phyloP scores from a whole-genome alignment of 129 eudicot genomes.

The Scalesia atractyloides region DNA sequence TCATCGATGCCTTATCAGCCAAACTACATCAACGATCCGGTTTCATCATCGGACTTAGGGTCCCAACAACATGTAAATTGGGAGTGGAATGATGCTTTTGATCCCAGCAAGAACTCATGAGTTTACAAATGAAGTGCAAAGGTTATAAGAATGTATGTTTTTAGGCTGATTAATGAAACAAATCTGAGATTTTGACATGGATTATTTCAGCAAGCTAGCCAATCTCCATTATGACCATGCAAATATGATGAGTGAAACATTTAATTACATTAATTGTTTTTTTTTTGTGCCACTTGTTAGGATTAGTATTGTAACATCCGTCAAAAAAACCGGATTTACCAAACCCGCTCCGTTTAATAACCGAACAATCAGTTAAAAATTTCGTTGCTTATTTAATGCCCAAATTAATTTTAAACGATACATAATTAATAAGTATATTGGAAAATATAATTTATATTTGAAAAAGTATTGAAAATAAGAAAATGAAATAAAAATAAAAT shows the following conservation, averaged over 20 bases:
- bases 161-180: conserved; percentile 2
- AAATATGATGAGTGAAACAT: neutral
- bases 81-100: conserved; percentile 33
- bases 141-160: neutral
- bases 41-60: conserved; percentile 22
- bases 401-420: too few relatives aligned
- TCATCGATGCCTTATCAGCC: conserved; percentile 22
- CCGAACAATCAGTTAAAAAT: too few relatives aligned
- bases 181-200: neutral
- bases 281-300: neutral
- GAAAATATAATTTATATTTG: too few relatives aligned
- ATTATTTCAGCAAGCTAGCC: conserved; percentile 5
- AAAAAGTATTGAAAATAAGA: too few relatives aligned
- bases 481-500: too few relatives aligned
- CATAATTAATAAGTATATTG: too few relatives aligned
- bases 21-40: conserved; percentile 7
- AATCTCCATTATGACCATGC: conserved; percentile 12
- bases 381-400: too few relatives aligned
- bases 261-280: neutral
- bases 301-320: too few relatives aligned
- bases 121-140: too few relatives aligned
- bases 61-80: conserved; percentile 17
- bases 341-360: too few relatives aligned
- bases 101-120: conserved; percentile 21
- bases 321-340: too few relatives aligned